Evolutionary conservation across 148 eudicot species (phyloP).

Genomic region (Dysphania ambrosioides): DNA sequence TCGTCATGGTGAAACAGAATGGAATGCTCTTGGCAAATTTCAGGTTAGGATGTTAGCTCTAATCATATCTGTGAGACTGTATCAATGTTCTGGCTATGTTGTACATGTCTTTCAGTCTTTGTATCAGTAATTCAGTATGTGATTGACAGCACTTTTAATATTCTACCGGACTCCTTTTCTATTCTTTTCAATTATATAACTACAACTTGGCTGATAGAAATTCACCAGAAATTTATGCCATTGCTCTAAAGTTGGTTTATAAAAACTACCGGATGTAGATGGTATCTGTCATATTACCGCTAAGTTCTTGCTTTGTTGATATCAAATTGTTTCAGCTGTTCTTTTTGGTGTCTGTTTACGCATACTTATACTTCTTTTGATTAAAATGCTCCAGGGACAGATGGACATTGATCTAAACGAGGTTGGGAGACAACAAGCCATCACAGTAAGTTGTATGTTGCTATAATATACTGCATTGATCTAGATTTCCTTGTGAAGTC

Average conservation of each 20-base stretch:
- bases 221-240: neutral
- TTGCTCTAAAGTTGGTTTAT: neutral
- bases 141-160: too few relatives aligned
- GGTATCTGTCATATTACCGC: neutral
- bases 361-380: neutral
- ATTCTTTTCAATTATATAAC: too few relatives aligned
- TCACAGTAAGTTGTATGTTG: conserved; percentile 57
- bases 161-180: too few relatives aligned
- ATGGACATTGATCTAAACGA: conserved; percentile 72
- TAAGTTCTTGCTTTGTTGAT: neutral
- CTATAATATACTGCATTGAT: neutral
- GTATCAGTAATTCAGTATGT: too few relatives aligned
- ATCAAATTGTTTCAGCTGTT: too few relatives aligned
- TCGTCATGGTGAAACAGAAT: conserved; percentile 51
- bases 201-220: neutral
- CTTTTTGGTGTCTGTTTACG: neutral
- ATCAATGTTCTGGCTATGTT: neutral
- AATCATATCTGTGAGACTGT: neutral
- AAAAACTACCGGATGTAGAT: neutral
- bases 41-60: conserved; percentile 37
- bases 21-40: conserved; percentile 67
- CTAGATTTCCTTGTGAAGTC: neutral
- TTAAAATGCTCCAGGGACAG: conserved; percentile 58
- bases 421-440: conserved; percentile 74
- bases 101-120: too few relatives aligned